phyloP scores from a whole-genome alignment of 768 basidiomycete species.

The Trametes elegans region DNA sequence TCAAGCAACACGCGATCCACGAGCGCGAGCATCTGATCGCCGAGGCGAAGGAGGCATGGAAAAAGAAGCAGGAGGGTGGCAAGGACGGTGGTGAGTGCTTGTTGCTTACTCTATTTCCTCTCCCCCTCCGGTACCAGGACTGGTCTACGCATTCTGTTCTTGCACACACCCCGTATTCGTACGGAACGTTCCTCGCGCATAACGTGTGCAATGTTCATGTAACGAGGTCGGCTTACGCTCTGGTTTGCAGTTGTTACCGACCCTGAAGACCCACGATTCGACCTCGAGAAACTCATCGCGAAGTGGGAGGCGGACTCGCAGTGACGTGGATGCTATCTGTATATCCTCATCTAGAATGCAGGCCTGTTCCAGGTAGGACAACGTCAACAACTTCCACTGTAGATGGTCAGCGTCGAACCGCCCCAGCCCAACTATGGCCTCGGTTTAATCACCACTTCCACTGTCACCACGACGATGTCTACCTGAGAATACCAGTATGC shows the following conservation, averaged over 20 bases:
- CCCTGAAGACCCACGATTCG: constrained; percentile 94
- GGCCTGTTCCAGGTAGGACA: constrained; percentile 5
- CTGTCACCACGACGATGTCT: not conserved
- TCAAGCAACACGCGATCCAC: constrained; percentile 70
- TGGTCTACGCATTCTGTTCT: not conserved
- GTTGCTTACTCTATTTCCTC: not conserved
- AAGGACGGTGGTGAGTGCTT: constrained; percentile 52
- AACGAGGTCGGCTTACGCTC: not conserved
- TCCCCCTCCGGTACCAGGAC: not conserved
- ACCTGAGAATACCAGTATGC: no score
- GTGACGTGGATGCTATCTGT: constrained; percentile 18
- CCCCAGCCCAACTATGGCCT: no score
- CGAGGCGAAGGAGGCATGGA: constrained; percentile 90
- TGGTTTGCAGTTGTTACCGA: constrained; percentile 73
- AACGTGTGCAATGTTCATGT: not conserved
- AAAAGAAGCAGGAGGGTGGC: constrained; percentile 64
- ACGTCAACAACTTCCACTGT: not conserved
- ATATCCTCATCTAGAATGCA: constrained; percentile 15
- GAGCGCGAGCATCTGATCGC: constrained; percentile 73
- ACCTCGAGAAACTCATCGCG: constrained; percentile 86
- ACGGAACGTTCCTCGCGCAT: constrained; percentile 9
- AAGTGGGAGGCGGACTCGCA: constrained; percentile 68
- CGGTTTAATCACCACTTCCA: not conserved
- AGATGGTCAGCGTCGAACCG: not conserved
- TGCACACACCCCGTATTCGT: not conserved